Percentiles rank a stretch among this genome's conserved stretches.
phyloP scores from a whole-genome alignment of 1,284 basidiomycete species.

The Puccinia horiana region DNA sequence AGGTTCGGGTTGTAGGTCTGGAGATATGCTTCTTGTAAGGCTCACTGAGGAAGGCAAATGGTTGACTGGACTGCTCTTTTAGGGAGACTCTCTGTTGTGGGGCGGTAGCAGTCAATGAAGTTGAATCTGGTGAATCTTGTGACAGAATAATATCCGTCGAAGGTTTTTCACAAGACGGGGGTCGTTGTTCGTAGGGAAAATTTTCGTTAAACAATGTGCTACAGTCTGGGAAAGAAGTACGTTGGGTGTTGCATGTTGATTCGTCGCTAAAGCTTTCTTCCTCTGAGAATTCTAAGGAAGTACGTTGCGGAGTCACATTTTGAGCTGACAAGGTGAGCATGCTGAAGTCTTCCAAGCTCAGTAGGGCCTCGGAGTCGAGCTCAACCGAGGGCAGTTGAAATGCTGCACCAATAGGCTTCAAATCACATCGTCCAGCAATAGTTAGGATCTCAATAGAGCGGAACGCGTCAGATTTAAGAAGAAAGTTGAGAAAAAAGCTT shows the following conservation, averaged over 20 bases:
- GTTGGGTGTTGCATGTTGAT: background rate
- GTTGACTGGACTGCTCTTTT: background rate
- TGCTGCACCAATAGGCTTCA: background rate
- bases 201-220: background rate
- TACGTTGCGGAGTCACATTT: background rate
- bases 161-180: background rate
- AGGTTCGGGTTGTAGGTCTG: background rate
- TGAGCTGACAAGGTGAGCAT: background rate
- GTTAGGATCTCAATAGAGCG: no score
- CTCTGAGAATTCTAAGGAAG: conserved; percentile 17
- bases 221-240: conserved; percentile 11
- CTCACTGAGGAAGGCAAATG: background rate
- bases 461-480: no score
- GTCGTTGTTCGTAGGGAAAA: background rate
- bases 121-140: background rate
- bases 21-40: background rate
- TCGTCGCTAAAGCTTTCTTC: conserved; percentile 21
- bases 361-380: background rate
- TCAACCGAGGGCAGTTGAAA: background rate
- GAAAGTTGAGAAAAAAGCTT: background rate
- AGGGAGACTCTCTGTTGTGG: background rate
- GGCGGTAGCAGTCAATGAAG: background rate
- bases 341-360: background rate
- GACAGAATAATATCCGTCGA: background rate
- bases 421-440: background rate